A percentile compares a stretch with the other conserved stretches of the same genome.
phyloP scores from a whole-genome alignment of 768 basidiomycete species.

The Tulasnella sp. region DNA sequence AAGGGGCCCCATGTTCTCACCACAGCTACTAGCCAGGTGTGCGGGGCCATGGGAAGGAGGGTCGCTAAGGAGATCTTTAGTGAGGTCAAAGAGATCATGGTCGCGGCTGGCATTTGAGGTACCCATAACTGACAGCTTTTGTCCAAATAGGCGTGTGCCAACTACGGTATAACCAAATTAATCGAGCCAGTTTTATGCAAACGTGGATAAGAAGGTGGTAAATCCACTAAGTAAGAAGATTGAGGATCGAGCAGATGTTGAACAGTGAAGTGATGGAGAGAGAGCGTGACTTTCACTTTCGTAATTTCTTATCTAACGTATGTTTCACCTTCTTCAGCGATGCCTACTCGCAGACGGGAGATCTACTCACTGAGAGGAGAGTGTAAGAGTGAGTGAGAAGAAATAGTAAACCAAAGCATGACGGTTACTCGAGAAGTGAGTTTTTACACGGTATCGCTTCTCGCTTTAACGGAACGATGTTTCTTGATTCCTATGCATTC shows the following conservation, averaged over 20 bases:
- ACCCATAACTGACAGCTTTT: neutral
- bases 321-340: slow-evolving; percentile 32
- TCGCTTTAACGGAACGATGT: too few species aligned
- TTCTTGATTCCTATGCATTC: slow-evolving; percentile 12
- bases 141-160: slow-evolving; percentile 59
- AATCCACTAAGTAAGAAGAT: slow-evolving; percentile 96
- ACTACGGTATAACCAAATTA: slow-evolving; percentile 92
- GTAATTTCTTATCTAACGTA: neutral
- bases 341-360: slow-evolving; percentile 75
- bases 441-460: slow-evolving; percentile 65
- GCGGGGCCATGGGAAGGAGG: slow-evolving; percentile 96
- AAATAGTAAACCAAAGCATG: too few species aligned
- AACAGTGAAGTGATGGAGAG: slow-evolving; percentile 90
- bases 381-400: slow-evolving; percentile 93
- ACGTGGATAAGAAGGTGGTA: slow-evolving; percentile 69
- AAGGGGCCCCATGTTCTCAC: slow-evolving; percentile 87
- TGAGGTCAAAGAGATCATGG: slow-evolving; percentile 81
- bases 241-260: slow-evolving; percentile 82
- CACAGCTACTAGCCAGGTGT: slow-evolving; percentile 89
- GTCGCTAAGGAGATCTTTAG: slow-evolving; percentile 99
- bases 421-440: slow-evolving; percentile 86
- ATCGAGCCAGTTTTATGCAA: slow-evolving; percentile 97
- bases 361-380: slow-evolving; percentile 68
- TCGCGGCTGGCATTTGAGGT: slow-evolving; percentile 96
- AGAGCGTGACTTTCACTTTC: slow-evolving; percentile 30